Conservation (phyloP, 2,329 filamentous ascomycete species). For the Pseudogymnoascus sp. region DNA sequence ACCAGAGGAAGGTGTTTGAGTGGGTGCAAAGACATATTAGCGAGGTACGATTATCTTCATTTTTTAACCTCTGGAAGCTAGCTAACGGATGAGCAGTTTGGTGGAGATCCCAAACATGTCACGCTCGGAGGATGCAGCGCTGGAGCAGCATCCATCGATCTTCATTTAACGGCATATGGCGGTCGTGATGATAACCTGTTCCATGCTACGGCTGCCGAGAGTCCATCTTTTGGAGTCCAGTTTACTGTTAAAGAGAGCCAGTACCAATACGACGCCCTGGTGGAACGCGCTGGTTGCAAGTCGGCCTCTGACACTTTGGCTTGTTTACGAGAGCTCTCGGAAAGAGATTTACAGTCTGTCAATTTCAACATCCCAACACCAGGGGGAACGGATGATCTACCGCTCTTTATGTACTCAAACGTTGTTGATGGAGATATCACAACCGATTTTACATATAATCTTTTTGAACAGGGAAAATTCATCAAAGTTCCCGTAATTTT, state of each 20-base stretch:
- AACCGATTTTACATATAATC: constrained; percentile 43
- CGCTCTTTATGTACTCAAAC: constrained; percentile 49
- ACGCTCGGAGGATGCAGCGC: constrained; percentile 64
- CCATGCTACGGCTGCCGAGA: constrained; percentile 45
- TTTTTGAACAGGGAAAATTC: constrained; percentile 45
- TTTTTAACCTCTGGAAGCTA: constrained; percentile 5
- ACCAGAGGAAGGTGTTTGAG: constrained; percentile 62
- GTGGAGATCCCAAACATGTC: constrained; percentile 62
- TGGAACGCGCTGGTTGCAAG: constrained; percentile 38
- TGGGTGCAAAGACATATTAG: constrained; percentile 64
- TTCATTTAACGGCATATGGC: constrained; percentile 54
- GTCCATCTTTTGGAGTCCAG: constrained; percentile 46
- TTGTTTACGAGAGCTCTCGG: constrained; percentile 42
- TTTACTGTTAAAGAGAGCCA: constrained; percentile 42
- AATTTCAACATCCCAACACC: constrained; percentile 38
- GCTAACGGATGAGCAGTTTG: constrained; percentile 45
- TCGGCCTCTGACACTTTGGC: constrained; percentile 34
- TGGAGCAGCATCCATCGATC: constrained; percentile 58
- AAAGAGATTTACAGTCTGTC: constrained; percentile 37
- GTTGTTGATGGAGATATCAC: constrained; percentile 50
- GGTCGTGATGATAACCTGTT: constrained; percentile 45
- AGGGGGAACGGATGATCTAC: constrained; percentile 30
- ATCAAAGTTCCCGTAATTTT: constrained; percentile 49
- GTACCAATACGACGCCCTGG: constrained; percentile 48
- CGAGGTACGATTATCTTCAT: constrained; percentile 29